Percentiles rank a stretch among this genome's conserved stretches.
Evolutionary conservation across 106 monocot genomes (phyloP).

Genomic region (Phalaenopsis equestris): DNA sequence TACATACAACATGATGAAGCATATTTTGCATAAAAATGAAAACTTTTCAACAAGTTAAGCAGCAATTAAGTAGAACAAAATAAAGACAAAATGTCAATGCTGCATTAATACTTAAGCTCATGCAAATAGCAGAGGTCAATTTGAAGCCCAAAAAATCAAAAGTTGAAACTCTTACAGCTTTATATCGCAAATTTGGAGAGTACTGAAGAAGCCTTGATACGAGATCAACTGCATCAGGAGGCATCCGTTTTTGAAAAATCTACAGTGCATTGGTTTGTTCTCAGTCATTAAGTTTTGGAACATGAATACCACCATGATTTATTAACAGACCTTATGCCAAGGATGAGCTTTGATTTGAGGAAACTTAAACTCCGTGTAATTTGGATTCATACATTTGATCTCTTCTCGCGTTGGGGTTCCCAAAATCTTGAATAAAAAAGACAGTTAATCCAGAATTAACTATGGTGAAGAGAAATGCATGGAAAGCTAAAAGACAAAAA

Average conservation of each 20-base stretch:
- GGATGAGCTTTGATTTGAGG: slow-evolving; percentile 42
- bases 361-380: slow-evolving; percentile 39
- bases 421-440: slow-evolving; percentile 18
- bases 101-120: too few species aligned
- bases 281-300: neutral
- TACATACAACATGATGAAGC: neutral
- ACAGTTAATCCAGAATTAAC: neutral
- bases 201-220: slow-evolving; percentile 63
- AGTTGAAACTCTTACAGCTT: slow-evolving; percentile 49
- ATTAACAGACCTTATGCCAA: slow-evolving; percentile 30
- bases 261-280: slow-evolving; percentile 5
- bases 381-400: slow-evolving; percentile 42
- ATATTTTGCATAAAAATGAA: neutral
- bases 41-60: neutral
- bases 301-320: neutral
- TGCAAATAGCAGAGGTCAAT: neutral
- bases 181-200: slow-evolving; percentile 67
- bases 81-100: too few species aligned
- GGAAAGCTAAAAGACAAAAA: neutral
- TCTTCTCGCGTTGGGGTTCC: slow-evolving; percentile 40
- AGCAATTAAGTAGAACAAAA: too few species aligned
- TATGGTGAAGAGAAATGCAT: neutral
- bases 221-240: slow-evolving; percentile 69
- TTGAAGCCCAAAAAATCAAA: neutral
- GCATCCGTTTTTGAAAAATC: slow-evolving; percentile 60